Percentiles rank a stretch among this genome's conserved stretches.
These are phyloP conservation scores for Trypanosomatidae sp. DNA, from an alignment of 208 protist species.

Conservation along the genomic window DNA sequence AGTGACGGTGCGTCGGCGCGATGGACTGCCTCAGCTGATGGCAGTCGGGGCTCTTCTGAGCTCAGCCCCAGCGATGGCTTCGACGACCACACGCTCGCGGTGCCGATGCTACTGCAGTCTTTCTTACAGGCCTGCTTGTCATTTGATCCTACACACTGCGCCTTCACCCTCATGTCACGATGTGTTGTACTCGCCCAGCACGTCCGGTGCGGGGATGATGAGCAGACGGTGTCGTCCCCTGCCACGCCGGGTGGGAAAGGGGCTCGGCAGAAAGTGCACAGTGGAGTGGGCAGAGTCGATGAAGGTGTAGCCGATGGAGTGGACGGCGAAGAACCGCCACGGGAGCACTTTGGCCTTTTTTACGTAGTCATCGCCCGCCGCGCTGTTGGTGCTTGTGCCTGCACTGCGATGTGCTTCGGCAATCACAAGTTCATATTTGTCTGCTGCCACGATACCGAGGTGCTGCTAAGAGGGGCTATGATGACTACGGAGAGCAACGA, in stretches of 20 bases:
- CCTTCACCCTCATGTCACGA: constrained; percentile 60
- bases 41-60: neutral
- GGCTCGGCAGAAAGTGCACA: neutral
- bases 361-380: constrained; percentile 66
- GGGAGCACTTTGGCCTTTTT: constrained; percentile 27
- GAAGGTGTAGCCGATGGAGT: neutral
- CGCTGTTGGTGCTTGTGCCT: constrained; percentile 55
- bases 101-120: constrained; percentile 36
- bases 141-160: constrained; percentile 59
- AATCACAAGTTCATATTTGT: constrained; percentile 85
- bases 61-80: neutral
- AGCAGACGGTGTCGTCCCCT: neutral
- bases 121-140: constrained; percentile 58
- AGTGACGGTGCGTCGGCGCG: neutral
- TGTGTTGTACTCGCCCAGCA: constrained; percentile 47
- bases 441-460: constrained; percentile 28
- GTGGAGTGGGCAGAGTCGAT: neutral
- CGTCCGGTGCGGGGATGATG: constrained; percentile 42
- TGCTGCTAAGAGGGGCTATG: constrained; percentile 20
- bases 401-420: constrained; percentile 69
- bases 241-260: neutral
- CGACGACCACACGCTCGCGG: neutral
- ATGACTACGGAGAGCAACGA: constrained; percentile 3
- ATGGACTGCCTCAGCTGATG: neutral
- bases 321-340: neutral